These are phyloP conservation scores for Trametes sanguinea DNA, from an alignment of 768 basidiomycete species.

Conservation along the genomic window DNA sequence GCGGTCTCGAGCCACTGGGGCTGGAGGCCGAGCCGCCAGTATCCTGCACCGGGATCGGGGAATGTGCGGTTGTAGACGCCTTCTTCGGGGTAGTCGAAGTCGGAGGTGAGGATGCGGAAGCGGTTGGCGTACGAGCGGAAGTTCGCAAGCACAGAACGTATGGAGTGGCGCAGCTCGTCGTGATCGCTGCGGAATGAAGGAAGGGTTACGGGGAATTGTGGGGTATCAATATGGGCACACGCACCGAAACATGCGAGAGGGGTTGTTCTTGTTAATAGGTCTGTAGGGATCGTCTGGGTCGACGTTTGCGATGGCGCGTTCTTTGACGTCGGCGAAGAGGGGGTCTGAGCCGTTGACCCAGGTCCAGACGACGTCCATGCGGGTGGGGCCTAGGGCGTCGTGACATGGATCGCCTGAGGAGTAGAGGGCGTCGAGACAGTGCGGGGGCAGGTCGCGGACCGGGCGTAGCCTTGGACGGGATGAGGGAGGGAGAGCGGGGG, in stretches of 20 bases:
- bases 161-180: slow-evolving; percentile 40
- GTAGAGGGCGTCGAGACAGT: slow-evolving; percentile 30
- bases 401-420: slow-evolving; percentile 23
- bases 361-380: slow-evolving; percentile 36
- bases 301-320: slow-evolving; percentile 13
- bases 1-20: slow-evolving; percentile 42
- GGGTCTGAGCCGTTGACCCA: slow-evolving; percentile 37
- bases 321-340: slow-evolving; percentile 23
- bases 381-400: slow-evolving; percentile 14
- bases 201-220: not conserved
- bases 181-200: slow-evolving; percentile 31
- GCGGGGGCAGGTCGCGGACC: slow-evolving; percentile 22
- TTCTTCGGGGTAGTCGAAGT: slow-evolving; percentile 32
- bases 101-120: slow-evolving; percentile 39
- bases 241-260: slow-evolving; percentile 29
- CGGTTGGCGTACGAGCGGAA: slow-evolving; percentile 31
- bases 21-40: slow-evolving; percentile 38
- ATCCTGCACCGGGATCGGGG: slow-evolving; percentile 9
- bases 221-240: not conserved
- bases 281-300: slow-evolving; percentile 27
- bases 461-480: slow-evolving; percentile 21
- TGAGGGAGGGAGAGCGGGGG: slow-evolving; percentile 9
- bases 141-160: slow-evolving; percentile 37
- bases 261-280: slow-evolving; percentile 21
- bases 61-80: slow-evolving; percentile 11